These are phyloP conservation scores for Yamadazyma sp. DNA, from an alignment of 1,139 yeast species.

Conservation along the genomic window DNA sequence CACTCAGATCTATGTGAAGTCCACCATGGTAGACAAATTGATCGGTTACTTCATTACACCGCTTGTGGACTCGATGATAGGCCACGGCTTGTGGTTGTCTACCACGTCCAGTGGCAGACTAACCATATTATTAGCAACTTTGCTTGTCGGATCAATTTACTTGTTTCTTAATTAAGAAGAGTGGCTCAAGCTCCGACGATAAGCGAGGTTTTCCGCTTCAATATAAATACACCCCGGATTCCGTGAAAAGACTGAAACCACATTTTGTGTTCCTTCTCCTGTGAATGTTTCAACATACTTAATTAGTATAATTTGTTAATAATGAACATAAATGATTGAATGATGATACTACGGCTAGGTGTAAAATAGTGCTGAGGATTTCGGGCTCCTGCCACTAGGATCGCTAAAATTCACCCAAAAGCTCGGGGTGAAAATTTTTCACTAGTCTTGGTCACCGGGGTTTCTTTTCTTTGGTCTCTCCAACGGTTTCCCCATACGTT, in stretches of 20 bases:
- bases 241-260: neutral
- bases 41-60: constrained; percentile 30
- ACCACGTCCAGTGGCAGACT: constrained; percentile 43
- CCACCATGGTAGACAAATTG: constrained; percentile 38
- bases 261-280: neutral
- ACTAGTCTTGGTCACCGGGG: no score
- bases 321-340: neutral
- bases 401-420: neutral
- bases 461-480: neutral
- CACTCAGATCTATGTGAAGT: constrained; percentile 43
- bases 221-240: constrained; percentile 7
- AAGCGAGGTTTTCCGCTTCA: constrained; percentile 14
- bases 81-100: constrained; percentile 38
- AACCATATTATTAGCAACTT: constrained; percentile 10
- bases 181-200: constrained; percentile 14
- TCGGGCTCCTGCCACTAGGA: no score
- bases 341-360: no score
- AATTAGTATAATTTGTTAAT: neutral
- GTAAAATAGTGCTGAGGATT: neutral
- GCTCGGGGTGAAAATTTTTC: neutral
- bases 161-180: constrained; percentile 6
- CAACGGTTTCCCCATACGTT: constrained; percentile 1
- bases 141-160: constrained; percentile 8
- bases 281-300: neutral
- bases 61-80: constrained; percentile 35